Evolutionary conservation across 768 basidiomycete species (phyloP), one percentile per base, ranked within the genome.

Genomic region (Strobilomyces dryophilus): DNA sequence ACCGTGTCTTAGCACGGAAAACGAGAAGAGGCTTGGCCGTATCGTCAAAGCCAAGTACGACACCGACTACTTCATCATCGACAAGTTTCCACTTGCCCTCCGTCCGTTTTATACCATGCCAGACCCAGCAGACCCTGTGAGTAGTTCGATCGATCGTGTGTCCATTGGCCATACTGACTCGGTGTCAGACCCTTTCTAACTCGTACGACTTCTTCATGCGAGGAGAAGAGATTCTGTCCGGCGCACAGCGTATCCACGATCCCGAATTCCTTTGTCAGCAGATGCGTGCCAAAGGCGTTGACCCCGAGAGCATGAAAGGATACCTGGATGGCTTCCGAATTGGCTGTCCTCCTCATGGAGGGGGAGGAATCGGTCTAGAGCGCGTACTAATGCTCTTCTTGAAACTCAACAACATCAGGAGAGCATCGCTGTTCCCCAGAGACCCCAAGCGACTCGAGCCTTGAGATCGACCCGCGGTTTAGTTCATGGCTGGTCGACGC

Each of bases 171-270:
- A 17, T 42, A 34, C 60, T 55, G 20, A 56, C 29, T 49, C 10
- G 18, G 34, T 27, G 29, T 20, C 63, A 95, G 88, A 84, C 83
- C 8, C 76, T 97, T 37, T 98, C 97, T 47, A 98, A 98, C 73
- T 98, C 97, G 21, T 99, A 98, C 71, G 97, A 99, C 74, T 98
- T 99, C 75, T 98, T 99, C 81, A 98, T 99, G 95, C 84, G 97
- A 31, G 97, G 97, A 11, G 94, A 99, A 73, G 97, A 99, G 71
- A 98, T 99, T 65, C 79, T 98, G 37, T 98, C 95, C 4, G 97
- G 97, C 15, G 97, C 95, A 26, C 97, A 99, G 70, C 93, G 97
- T 72, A 86, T 98, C 51, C 97, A 99, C 73, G 93, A 98, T 60
- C 82, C 97, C 6, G 71, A 73, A 11, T 74, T 98, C 49, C 83